Evolutionary conservation across 352 stramenopile species (phyloP).

Genomic region (Pseudoperonospora humuli): DNA sequence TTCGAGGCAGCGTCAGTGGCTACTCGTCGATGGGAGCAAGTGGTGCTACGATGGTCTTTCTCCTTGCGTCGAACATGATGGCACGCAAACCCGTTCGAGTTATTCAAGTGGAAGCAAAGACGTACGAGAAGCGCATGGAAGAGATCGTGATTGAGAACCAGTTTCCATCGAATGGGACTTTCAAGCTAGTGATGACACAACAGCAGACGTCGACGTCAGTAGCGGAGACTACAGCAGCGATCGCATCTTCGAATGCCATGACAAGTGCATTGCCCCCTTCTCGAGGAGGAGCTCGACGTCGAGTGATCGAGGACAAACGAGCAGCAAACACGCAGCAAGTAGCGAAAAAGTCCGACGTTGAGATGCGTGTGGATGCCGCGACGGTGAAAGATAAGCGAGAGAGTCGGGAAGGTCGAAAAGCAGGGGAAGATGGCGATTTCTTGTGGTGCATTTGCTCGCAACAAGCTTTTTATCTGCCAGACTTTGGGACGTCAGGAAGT

Average conservation of each 20-base stretch:
- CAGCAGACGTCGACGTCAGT: slow-evolving; percentile 8
- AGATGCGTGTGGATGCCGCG: slow-evolving; percentile 1
- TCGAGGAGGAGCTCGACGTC: slow-evolving; percentile 10
- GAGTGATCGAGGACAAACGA: background rate
- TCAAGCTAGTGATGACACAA: slow-evolving; percentile 72
- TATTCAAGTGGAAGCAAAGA: slow-evolving; percentile 69
- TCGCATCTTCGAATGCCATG: background rate
- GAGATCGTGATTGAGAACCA: slow-evolving; percentile 86
- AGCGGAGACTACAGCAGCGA: background rate
- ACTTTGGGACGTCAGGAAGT: slow-evolving; percentile 35
- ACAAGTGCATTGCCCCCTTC: slow-evolving; percentile 6
- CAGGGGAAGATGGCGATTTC: slow-evolving; percentile 34
- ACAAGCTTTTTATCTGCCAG: slow-evolving; percentile 66
- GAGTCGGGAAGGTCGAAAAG: slow-evolving; percentile 13
- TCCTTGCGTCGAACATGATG: slow-evolving; percentile 78
- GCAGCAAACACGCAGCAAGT: slow-evolving; percentile 1
- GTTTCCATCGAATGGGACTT: slow-evolving; percentile 62
- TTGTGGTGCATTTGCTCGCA: slow-evolving; percentile 61
- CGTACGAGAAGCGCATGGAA: slow-evolving; percentile 72
- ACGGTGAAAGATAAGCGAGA: slow-evolving; percentile 2
- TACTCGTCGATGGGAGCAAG: slow-evolving; percentile 15
- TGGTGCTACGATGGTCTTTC: slow-evolving; percentile 86
- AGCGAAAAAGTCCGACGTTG: slow-evolving; percentile 3
- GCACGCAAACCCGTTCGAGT: slow-evolving; percentile 65
- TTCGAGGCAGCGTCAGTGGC: slow-evolving; percentile 29